Evolutionary conservation across 805 yeast genomes (phyloP).

Genomic region (Jamesozyma spencerorum): DNA sequence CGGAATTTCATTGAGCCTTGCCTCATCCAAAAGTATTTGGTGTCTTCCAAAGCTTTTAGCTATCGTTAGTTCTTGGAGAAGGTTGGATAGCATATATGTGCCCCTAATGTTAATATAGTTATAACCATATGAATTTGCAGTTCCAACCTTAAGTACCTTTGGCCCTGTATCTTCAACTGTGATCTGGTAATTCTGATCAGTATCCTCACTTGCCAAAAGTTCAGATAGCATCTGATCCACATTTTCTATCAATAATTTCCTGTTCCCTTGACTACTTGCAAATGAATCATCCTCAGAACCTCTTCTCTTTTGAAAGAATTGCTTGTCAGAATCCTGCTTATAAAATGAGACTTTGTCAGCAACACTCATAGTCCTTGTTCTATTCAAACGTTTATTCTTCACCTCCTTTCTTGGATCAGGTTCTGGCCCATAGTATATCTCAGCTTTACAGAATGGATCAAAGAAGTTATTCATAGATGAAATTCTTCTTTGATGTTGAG

Average conservation of each 20-base stretch:
- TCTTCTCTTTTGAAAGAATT: slow-evolving; percentile 35
- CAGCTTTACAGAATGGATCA: slow-evolving; percentile 61
- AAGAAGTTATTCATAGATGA: slow-evolving; percentile 39
- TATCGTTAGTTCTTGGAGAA: slow-evolving; percentile 79
- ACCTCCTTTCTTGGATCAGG: slow-evolving; percentile 41
- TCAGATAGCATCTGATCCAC: slow-evolving; percentile 65
- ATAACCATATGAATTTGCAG: slow-evolving; percentile 78
- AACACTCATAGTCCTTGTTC: slow-evolving; percentile 52
- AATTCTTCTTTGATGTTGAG: slow-evolving; percentile 20
- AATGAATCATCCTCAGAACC: slow-evolving; percentile 46
- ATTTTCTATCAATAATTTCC: slow-evolving; percentile 57
- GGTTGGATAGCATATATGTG: slow-evolving; percentile 78
- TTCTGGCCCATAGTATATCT: slow-evolving; percentile 56
- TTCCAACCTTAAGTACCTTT: slow-evolving; percentile 68
- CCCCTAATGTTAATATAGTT: slow-evolving; percentile 69
- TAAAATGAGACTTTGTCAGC: slow-evolving; percentile 26
- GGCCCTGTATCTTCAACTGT: slow-evolving; percentile 82
- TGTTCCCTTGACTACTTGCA: slow-evolving; percentile 30
- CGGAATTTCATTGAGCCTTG: slow-evolving; percentile 77
- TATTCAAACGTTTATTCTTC: slow-evolving; percentile 27
- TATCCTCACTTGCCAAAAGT: slow-evolving; percentile 68
- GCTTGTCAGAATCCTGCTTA: slow-evolving; percentile 12
- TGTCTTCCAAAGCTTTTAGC: slow-evolving; percentile 75
- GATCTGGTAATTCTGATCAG: slow-evolving; percentile 75
- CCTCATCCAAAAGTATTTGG: slow-evolving; percentile 73